phyloP scores from a whole-genome alignment of 768 basidiomycete genomes.

The Boletus vermiculosoides region DNA sequence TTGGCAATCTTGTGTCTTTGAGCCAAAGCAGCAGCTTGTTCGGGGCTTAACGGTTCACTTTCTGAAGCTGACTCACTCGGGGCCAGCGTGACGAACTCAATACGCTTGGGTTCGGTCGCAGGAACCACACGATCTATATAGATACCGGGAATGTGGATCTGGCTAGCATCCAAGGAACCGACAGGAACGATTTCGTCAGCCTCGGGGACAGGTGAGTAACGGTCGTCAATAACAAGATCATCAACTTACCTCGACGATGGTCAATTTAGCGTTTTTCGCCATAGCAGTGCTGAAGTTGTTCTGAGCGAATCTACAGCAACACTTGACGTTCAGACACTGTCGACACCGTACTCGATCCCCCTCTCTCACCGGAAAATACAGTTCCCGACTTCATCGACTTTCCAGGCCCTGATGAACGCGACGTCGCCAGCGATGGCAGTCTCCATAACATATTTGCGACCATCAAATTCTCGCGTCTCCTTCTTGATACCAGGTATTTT shows the following conservation, averaged over 20 bases:
- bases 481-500: conserved; percentile 72
- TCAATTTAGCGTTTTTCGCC: conserved; percentile 86
- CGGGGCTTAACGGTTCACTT: conserved; percentile 38
- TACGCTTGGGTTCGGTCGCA: conserved; percentile 71
- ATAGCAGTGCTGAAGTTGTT: conserved; percentile 87
- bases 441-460: conserved; percentile 81
- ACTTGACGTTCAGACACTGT: neutral
- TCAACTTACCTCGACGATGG: conserved; percentile 77
- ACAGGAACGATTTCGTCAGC: conserved; percentile 88
- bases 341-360: neutral
- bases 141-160: conserved; percentile 80
- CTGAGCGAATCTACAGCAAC: conserved; percentile 64
- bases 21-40: conserved; percentile 51
- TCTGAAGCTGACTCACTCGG: conserved; percentile 36
- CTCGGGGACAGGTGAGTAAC: conserved; percentile 35
- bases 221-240: conserved; percentile 4
- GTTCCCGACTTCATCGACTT: conserved; percentile 89
- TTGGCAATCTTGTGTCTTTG: conserved; percentile 75
- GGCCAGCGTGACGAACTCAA: conserved; percentile 74
- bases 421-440: conserved; percentile 76
- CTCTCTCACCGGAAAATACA: conserved; percentile 74
- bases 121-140: conserved; percentile 88
- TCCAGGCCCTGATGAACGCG: conserved; percentile 88
- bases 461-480: conserved; percentile 73
- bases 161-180: conserved; percentile 76